Evolutionary conservation across 768 basidiomycete species (phyloP).

Genomic region (Lanmaoa rubissima): DNA sequence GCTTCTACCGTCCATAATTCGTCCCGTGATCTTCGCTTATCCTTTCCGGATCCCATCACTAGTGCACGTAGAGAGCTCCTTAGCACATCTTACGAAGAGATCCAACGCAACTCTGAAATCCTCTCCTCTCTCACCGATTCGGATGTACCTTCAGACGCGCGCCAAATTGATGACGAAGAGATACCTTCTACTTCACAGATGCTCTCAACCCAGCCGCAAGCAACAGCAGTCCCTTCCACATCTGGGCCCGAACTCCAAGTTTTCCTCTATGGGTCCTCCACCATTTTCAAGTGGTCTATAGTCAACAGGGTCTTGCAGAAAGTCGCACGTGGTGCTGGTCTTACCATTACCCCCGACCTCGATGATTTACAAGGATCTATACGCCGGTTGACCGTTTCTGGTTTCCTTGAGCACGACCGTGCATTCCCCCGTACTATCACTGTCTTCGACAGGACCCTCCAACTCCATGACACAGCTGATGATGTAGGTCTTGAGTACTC

Average conservation of each 20-base stretch:
- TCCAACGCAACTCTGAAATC: conserved; percentile 40
- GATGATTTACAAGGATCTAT: conserved; percentile 22
- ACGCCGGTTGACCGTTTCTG: conserved; percentile 27
- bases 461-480: conserved; percentile 12
- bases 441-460: conserved; percentile 38
- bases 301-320: conserved; percentile 59
- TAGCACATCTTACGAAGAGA: conserved; percentile 56
- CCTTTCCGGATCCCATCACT: conserved; percentile 81
- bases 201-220: conserved; percentile 32
- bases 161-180: conserved; percentile 34
- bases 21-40: conserved; percentile 73
- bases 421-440: conserved; percentile 35
- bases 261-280: conserved; percentile 63
- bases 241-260: conserved; percentile 52
- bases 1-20: conserved; percentile 55
- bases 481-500: conserved; percentile 30
- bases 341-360: conserved; percentile 25
- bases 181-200: conserved; percentile 18
- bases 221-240: conserved; percentile 23
- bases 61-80: conserved; percentile 62
- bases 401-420: conserved; percentile 24
- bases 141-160: conserved; percentile 14
- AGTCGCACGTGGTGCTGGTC: conserved; percentile 39
- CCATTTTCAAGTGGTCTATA: conserved; percentile 59
- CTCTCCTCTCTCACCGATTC: conserved; percentile 19